phyloP scores from a whole-genome alignment of 257 asterid genomes.

The Solanum pinnatisectum region DNA sequence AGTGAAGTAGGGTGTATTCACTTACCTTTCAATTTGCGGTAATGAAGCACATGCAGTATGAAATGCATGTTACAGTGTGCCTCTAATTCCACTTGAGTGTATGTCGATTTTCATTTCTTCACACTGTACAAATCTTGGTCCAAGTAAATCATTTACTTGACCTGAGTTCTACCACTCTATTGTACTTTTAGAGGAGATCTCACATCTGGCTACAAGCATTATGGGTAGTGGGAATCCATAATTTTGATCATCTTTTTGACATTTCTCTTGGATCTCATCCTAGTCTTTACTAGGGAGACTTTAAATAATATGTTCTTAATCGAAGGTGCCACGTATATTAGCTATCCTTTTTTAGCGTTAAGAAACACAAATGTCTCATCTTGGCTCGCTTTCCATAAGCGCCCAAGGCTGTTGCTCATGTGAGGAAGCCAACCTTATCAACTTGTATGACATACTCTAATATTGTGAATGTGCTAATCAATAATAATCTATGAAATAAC shows the following conservation, averaged over 20 bases:
- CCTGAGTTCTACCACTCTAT: too few relatives aligned
- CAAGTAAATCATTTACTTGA: too few relatives aligned
- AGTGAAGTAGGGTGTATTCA: too few relatives aligned
- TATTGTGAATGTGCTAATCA: background rate
- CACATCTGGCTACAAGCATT: too few relatives aligned
- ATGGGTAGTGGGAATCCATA: too few relatives aligned
- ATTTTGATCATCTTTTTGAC: background rate
- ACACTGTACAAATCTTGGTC: too few relatives aligned
- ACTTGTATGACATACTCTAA: background rate
- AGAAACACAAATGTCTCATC: background rate
- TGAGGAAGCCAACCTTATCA: background rate
- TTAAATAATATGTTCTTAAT: background rate
- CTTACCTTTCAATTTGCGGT: background rate
- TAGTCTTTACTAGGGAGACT: too few relatives aligned
- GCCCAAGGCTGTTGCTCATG: background rate
- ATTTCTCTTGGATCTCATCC: background rate
- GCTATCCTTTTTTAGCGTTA: background rate
- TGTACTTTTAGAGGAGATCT: too few relatives aligned
- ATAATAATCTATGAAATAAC: background rate
- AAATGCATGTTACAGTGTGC: background rate
- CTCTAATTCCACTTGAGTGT: background rate
- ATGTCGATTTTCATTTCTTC: background rate
- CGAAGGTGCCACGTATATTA: background rate
- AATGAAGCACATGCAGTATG: background rate
- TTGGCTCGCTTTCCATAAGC: background rate